Evolutionary conservation across 768 basidiomycete species (phyloP).

Genomic region (Pisolithus orientalis): DNA sequence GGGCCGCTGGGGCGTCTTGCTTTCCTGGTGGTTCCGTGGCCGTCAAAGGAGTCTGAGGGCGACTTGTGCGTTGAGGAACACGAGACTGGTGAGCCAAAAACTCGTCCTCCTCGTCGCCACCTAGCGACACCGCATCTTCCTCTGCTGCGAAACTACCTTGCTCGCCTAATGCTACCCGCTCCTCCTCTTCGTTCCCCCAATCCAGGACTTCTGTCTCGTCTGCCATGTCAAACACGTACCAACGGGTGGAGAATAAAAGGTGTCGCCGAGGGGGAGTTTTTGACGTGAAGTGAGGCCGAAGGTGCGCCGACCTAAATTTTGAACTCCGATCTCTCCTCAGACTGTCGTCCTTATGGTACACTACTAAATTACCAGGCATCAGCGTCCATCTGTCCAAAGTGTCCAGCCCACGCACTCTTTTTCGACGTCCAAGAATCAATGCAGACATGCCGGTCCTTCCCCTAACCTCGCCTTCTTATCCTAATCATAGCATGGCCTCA

Average conservation of each 20-base stretch:
- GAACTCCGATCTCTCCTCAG: constrained; percentile 1
- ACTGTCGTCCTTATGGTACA: background rate
- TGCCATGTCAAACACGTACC: constrained; percentile 36
- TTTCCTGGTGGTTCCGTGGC: constrained; percentile 6
- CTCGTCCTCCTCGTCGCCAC: constrained; percentile 66
- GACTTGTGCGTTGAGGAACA: constrained; percentile 22
- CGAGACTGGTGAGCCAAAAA: constrained; percentile 40
- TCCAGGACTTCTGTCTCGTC: constrained; percentile 67
- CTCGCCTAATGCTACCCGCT: constrained; percentile 38
- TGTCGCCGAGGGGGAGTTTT: constrained; percentile 7
- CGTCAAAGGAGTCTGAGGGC: constrained; percentile 16
- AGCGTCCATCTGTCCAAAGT: constrained; percentile 3
- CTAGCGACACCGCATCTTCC: constrained; percentile 64
- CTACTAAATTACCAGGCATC: background rate
- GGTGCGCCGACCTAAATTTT: constrained; percentile 6
- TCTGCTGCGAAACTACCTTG: constrained; percentile 25
- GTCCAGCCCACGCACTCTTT: constrained; percentile 10
- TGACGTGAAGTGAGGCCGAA: constrained; percentile 1
- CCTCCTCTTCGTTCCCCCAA: constrained; percentile 56
- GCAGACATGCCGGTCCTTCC: constrained; percentile 29
- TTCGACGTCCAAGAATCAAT: constrained; percentile 11
- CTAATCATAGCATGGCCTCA: constrained; percentile 13
- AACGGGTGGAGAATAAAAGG: constrained; percentile 10
- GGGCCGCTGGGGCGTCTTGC: constrained; percentile 8
- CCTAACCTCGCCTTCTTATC: constrained; percentile 21